A percentile compares a stretch with the other conserved stretches of the same genome.
phyloP scores from a whole-genome alignment of 768 basidiomycete species.

The Tulasnella sp. region DNA sequence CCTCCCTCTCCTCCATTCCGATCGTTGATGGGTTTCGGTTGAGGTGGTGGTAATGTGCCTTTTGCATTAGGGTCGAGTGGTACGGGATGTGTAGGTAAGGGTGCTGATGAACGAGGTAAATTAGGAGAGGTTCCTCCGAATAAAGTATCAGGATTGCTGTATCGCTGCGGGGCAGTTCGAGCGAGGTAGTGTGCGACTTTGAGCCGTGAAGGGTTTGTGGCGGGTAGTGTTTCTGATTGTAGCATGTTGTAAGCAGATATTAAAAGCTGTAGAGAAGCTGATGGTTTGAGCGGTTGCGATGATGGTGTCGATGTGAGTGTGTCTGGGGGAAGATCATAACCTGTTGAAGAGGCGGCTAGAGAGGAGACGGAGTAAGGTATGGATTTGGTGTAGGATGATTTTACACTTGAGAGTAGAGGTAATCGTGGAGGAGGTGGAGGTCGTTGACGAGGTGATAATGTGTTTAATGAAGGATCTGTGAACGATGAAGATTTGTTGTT shows the following conservation, averaged over 20 bases:
- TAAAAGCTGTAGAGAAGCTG: slow-evolving; percentile 12
- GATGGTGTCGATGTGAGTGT: neutral
- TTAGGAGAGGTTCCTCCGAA: neutral
- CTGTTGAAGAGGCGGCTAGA: slow-evolving; percentile 45
- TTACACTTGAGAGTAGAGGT: too few species aligned
- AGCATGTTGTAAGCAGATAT: slow-evolving; percentile 9
- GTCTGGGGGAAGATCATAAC: neutral
- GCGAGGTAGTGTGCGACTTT: slow-evolving; percentile 13
- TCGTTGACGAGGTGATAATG: slow-evolving; percentile 26
- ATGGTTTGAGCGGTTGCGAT: neutral
- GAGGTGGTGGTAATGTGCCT: neutral
- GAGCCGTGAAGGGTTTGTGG: slow-evolving; percentile 16
- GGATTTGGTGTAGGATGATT: slow-evolving; percentile 30
- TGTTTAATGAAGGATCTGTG: slow-evolving; percentile 23
- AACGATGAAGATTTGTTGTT: neutral
- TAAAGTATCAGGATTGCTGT: slow-evolving; percentile 12
- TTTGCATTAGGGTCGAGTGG: slow-evolving; percentile 9
- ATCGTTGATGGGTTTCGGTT: slow-evolving; percentile 6
- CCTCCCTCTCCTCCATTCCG: neutral
- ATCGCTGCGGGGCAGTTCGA: slow-evolving; percentile 5
- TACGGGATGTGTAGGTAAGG: slow-evolving; percentile 10
- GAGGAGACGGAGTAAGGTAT: slow-evolving; percentile 65
- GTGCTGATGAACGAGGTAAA: slow-evolving; percentile 9
- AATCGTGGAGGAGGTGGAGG: slow-evolving; percentile 36
- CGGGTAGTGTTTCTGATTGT: slow-evolving; percentile 11